These are phyloP conservation scores for Oryza officinalis DNA, from an alignment of 176 grass and related monocot genomes.

Conservation along the genomic window DNA sequence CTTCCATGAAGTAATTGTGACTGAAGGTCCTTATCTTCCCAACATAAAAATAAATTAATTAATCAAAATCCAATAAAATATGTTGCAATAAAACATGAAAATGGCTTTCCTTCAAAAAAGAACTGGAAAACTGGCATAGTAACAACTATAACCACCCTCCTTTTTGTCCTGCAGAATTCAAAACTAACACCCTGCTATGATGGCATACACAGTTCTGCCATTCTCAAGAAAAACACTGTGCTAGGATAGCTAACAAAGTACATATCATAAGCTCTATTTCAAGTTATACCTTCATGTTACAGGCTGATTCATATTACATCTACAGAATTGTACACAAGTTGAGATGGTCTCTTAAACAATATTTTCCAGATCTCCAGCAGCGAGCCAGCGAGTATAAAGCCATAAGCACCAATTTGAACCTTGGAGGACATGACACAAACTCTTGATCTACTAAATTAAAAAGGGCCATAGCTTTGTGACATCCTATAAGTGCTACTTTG, in stretches of 20 bases:
- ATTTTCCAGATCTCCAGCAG: not conserved
- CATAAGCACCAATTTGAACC: slow-evolving; percentile 5
- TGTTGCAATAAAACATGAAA: slow-evolving; percentile 1
- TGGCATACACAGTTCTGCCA: not conserved
- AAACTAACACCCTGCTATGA: not conserved
- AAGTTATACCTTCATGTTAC: not conserved
- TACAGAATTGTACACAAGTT: not conserved
- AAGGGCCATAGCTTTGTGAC: not conserved
- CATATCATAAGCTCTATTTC: not conserved
- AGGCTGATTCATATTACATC: not conserved
- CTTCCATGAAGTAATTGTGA: slow-evolving; percentile 55
- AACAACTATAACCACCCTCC: not conserved
- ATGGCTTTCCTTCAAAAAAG: not conserved
- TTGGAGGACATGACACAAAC: not conserved
- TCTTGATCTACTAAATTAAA: slow-evolving; percentile 1
- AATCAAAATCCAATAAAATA: slow-evolving; percentile 15
- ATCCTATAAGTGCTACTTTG: not conserved
- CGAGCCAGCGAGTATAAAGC: not conserved
- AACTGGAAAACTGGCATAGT: not conserved
- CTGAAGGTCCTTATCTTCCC: slow-evolving; percentile 56
- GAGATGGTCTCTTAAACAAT: not conserved
- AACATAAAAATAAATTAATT: slow-evolving; percentile 7
- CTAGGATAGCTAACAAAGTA: not conserved
- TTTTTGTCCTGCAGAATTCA: slow-evolving; percentile 5
- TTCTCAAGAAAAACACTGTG: not conserved